A percentile compares a stretch with the other conserved stretches of the same genome.
Conservation (phyloP, 441 rosid genomes). For the Erysimum cheiri region DNA sequence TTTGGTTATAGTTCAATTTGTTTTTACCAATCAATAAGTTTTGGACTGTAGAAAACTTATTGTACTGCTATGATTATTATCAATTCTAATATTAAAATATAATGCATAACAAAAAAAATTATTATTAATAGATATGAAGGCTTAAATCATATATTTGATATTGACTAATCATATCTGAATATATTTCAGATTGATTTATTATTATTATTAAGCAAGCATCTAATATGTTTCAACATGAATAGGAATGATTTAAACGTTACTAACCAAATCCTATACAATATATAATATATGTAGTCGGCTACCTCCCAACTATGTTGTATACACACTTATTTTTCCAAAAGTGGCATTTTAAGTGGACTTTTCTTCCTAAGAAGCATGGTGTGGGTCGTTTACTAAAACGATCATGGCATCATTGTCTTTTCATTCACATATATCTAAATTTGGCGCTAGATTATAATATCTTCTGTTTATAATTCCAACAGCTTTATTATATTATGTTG, state of each 20-base stretch:
- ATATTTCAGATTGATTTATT: background rate
- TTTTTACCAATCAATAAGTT: too few species aligned
- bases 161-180: background rate
- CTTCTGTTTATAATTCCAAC: background rate
- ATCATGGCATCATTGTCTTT: background rate
- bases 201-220: background rate
- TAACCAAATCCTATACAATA: background rate
- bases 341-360: slow-evolving; percentile 39
- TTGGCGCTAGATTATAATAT: background rate
- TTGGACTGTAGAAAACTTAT: background rate
- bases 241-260: background rate
- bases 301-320: slow-evolving; percentile 40
- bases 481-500: background rate
- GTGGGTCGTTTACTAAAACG: slow-evolving; percentile 14
- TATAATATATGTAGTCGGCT: slow-evolving; percentile 37
- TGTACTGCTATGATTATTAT: background rate
- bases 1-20: too few species aligned
- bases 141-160: background rate
- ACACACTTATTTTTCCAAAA: slow-evolving; percentile 27
- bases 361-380: slow-evolving; percentile 22
- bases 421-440: background rate
- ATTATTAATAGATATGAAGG: background rate
- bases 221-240: background rate
- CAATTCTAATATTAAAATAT: background rate
- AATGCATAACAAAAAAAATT: background rate